A percentile compares a stretch with the other conserved stretches of the same genome.
Conservation (phyloP, 164 flowering plant species). For the Dillenia suffruticosa region DNA sequence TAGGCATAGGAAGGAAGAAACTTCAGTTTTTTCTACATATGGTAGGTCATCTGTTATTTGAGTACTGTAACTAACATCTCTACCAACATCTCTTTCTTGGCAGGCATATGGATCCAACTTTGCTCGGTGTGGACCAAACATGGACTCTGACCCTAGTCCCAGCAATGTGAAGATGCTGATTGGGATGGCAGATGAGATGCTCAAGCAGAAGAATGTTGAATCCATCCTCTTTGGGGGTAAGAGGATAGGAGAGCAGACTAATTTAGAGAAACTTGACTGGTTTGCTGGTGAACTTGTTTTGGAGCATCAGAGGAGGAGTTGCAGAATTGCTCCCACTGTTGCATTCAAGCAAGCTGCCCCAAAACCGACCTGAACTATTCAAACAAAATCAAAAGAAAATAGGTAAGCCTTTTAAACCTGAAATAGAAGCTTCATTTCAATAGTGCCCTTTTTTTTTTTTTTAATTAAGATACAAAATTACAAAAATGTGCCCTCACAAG, state of each 20-base stretch:
- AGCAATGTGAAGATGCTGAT: conserved; percentile 58
- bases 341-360: conserved; percentile 83
- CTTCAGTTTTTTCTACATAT: no score
- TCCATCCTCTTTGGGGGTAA: conserved; percentile 88
- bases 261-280: conserved; percentile 89
- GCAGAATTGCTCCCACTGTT: conserved; percentile 96
- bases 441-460: no score
- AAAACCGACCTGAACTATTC: conserved; percentile 19
- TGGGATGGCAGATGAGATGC: conserved; percentile 75
- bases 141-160: conserved; percentile 66
- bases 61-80: no score
- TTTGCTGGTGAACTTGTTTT: conserved; percentile 80
- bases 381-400: not conserved
- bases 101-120: conserved; percentile 78
- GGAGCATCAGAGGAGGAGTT: conserved; percentile 95
- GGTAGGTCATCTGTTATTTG: no score
- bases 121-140: conserved; percentile 45
- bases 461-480: no score
- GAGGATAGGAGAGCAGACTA: conserved; percentile 65
- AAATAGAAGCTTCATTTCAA: no score
- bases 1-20: no score
- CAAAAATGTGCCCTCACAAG: no score
- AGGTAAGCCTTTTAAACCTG: no score
- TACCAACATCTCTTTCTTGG: conserved; percentile 1
- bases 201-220: conserved; percentile 87